Percentiles rank a stretch among this genome's conserved stretches.
phyloP scores from a whole-genome alignment of 78 protist genomes.

The Dictyostelium discoideum region DNA sequence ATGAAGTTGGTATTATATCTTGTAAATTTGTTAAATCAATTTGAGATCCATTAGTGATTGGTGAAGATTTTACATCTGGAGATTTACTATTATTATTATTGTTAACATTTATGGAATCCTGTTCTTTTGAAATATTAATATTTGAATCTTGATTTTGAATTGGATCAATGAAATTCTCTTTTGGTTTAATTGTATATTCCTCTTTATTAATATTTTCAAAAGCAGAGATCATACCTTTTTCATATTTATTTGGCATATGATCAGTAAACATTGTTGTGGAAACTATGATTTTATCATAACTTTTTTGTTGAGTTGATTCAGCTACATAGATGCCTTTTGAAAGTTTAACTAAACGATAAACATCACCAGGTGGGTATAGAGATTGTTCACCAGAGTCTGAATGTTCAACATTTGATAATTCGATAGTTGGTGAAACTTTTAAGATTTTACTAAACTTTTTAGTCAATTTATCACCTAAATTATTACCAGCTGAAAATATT shows the following conservation, averaged over 20 bases:
- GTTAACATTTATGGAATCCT: neutral
- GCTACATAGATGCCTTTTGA: conserved; percentile 63
- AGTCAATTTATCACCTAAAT: conserved; percentile 21
- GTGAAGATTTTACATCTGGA: neutral
- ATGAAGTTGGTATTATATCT: neutral
- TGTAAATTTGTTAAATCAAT: neutral
- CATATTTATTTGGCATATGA: conserved; percentile 82
- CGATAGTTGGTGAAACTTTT: conserved; percentile 67
- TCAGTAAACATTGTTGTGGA: conserved; percentile 74
- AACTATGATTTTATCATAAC: conserved; percentile 62
- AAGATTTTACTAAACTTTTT: conserved; percentile 56
- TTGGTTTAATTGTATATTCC: conserved; percentile 14
- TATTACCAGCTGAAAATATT: conserved; percentile 47
- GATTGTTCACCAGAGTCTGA: conserved; percentile 12
- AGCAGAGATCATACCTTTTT: conserved; percentile 39
- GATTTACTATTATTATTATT: neutral
- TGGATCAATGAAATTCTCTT: neutral
- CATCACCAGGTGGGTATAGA: conserved; percentile 68
- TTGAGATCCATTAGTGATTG: neutral
- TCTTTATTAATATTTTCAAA: neutral
- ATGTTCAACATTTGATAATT: conserved; percentile 52
- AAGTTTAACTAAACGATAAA: conserved; percentile 33
- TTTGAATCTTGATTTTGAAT: neutral
- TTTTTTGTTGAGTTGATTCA: conserved; percentile 27
- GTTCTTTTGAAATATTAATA: neutral